A percentile compares a stretch with the other conserved stretches of the same genome.
Evolutionary conservation across 805 yeast genomes (phyloP).

Genomic region (Suhomyces faveliae): DNA sequence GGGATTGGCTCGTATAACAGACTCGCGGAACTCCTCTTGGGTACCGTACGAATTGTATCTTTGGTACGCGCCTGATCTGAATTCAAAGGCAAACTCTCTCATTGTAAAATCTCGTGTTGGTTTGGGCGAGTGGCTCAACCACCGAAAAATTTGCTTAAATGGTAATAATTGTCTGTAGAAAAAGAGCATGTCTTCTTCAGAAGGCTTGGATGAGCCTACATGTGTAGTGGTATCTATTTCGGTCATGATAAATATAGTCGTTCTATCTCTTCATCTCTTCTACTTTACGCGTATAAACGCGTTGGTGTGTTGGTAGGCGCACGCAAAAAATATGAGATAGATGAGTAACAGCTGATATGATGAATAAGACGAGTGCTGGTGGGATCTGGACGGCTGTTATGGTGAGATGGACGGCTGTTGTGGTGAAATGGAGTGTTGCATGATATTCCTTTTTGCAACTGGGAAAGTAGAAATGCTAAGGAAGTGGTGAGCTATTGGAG

Average conservation of each 20-base stretch:
- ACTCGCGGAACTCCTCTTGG: constrained; percentile 71
- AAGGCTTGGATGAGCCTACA: constrained; percentile 25
- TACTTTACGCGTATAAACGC: not conserved
- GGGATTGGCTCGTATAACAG: constrained; percentile 73
- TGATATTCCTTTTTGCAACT: no score
- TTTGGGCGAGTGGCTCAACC: constrained; percentile 85
- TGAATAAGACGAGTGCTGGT: no score
- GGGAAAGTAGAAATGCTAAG: no score
- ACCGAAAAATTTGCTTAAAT: constrained; percentile 72
- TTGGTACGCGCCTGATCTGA: constrained; percentile 82
- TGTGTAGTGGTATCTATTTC: not conserved
- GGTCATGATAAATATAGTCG: no score
- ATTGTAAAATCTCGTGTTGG: constrained; percentile 75
- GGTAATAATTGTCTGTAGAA: constrained; percentile 75
- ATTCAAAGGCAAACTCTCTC: constrained; percentile 93
- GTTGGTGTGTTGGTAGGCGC: no score
- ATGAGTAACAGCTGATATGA: no score
- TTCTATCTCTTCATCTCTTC: not conserved
- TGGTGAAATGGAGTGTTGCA: no score
- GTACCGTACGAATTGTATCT: constrained; percentile 77
- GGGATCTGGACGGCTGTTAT: no score
- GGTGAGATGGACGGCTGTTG: no score
- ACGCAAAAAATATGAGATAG: no score
- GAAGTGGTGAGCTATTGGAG: no score
- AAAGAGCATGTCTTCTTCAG: constrained; percentile 64